These are phyloP conservation scores for Emiliania huxleyi DNA, from an alignment of 78 protist species.

Conservation along the genomic window DNA sequence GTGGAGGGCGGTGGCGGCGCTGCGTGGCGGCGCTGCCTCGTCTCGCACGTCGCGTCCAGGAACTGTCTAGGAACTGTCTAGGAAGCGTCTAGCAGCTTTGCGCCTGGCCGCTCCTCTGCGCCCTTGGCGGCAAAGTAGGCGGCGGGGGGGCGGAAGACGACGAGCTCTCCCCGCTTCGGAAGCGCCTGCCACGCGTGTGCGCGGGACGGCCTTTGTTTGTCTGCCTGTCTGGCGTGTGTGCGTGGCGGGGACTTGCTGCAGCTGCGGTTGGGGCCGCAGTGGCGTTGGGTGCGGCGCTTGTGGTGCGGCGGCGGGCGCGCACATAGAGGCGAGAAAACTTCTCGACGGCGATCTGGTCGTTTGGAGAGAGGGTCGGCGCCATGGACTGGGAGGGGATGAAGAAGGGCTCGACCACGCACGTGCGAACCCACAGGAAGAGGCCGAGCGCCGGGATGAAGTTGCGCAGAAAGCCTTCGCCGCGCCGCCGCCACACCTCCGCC, in stretches of 20 bases:
- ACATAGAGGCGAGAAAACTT: not conserved
- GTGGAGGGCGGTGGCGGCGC: too few relatives aligned
- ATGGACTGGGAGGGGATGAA: not conserved
- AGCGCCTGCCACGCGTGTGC: too few relatives aligned
- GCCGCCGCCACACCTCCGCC: not conserved
- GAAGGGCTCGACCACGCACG: not conserved
- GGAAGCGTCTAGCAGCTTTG: too few relatives aligned
- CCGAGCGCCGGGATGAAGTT: not conserved
- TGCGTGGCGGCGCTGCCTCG: too few relatives aligned
- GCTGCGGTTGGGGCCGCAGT: too few relatives aligned
- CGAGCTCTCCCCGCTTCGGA: not conserved
- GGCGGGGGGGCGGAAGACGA: not conserved
- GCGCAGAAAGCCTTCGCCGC: not conserved
- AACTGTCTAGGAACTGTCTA: too few relatives aligned
- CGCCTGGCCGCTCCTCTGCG: too few relatives aligned
- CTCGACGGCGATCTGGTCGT: slow-evolving; percentile 24
- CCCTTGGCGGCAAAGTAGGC: not conserved
- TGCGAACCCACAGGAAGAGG: not conserved
- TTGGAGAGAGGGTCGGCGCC: not conserved
- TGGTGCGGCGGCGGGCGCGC: not conserved
- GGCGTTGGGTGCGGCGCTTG: too few relatives aligned
- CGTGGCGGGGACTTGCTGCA: too few relatives aligned
- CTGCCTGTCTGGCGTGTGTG: too few relatives aligned
- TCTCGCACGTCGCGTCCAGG: too few relatives aligned
- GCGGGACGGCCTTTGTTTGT: too few relatives aligned